Evolutionary conservation across 805 yeast species (phyloP).

Genomic region (Saturnispora halmiae): DNA sequence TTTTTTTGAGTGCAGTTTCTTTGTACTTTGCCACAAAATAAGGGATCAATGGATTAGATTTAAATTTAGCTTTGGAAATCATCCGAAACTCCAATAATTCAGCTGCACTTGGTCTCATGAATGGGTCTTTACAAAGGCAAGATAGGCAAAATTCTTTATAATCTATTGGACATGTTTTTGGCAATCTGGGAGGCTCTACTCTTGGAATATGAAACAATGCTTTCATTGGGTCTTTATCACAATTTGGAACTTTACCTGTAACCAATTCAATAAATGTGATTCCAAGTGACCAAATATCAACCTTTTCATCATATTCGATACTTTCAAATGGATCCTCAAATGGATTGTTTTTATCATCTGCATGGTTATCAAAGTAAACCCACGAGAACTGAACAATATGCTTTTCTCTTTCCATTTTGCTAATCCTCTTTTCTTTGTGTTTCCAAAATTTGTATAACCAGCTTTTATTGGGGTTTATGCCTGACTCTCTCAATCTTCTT

Average conservation of each 20-base stretch:
- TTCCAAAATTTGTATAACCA: conserved; percentile 14
- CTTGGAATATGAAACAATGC: conserved; percentile 65
- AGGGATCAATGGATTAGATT: conserved; percentile 19
- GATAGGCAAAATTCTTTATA: conserved; percentile 47
- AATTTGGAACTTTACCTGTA: conserved; percentile 73
- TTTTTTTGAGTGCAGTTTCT: conserved; percentile 17
- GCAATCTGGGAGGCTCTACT: conserved; percentile 49
- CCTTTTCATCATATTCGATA: conserved; percentile 71
- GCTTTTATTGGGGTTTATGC: conserved; percentile 5
- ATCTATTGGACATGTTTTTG: conserved; percentile 31
- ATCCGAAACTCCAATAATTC: conserved; percentile 47
- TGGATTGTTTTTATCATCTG: conserved; percentile 12
- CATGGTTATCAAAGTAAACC: not conserved
- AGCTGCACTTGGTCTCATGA: conserved; percentile 51
- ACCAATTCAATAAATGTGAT: conserved; percentile 83
- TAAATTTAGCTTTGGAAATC: conserved; percentile 31
- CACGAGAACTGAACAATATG: not conserved
- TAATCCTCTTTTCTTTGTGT: not conserved
- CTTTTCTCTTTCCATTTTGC: not conserved
- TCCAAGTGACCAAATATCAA: conserved; percentile 95
- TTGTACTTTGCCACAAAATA: conserved; percentile 4
- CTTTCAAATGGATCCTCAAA: conserved; percentile 8
- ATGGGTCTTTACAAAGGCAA: conserved; percentile 64
- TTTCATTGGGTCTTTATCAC: conserved; percentile 66
- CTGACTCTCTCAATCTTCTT: conserved; percentile 8